These are phyloP conservation scores for Erigeron philadelphicus DNA, from an alignment of 140 eudicot species.

Conservation along the genomic window DNA sequence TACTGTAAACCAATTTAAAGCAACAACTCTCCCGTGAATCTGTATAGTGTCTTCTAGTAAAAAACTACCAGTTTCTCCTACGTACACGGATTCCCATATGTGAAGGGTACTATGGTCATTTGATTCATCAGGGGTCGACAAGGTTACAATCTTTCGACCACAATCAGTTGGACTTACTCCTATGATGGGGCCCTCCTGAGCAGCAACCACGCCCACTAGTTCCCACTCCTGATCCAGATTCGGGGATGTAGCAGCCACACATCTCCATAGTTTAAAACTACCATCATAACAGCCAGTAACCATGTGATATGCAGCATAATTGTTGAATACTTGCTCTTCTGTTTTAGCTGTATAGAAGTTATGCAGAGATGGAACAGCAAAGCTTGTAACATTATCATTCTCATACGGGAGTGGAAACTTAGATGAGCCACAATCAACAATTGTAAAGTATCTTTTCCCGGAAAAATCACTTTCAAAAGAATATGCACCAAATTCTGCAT, in stretches of 20 bases:
- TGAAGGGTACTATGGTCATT: constrained; percentile 33
- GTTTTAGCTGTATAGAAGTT: constrained; percentile 22
- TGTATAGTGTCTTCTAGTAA: constrained; percentile 60
- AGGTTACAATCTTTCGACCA: constrained; percentile 72
- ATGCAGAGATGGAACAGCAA: constrained; percentile 44
- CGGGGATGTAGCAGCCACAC: constrained; percentile 31
- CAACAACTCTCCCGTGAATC: constrained; percentile 54
- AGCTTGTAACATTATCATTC: constrained; percentile 49
- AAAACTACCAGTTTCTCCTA: constrained; percentile 52
- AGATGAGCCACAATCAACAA: constrained; percentile 55
- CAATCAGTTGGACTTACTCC: constrained; percentile 46
- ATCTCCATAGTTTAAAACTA: constrained; percentile 76
- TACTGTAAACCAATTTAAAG: constrained; percentile 56
- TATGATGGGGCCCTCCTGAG: constrained; percentile 47
- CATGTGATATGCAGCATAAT: constrained; percentile 54
- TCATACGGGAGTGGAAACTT: constrained; percentile 45
- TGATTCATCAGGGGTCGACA: constrained; percentile 30
- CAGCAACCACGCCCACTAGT: constrained; percentile 61
- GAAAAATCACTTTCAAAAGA: constrained; percentile 44
- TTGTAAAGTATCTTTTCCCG: constrained; percentile 42
- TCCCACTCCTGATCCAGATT: constrained; percentile 52
- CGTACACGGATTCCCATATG: constrained; percentile 70
- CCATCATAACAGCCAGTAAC: constrained; percentile 75
- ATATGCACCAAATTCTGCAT: constrained; percentile 22
- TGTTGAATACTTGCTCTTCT: constrained; percentile 28